Percentiles rank a stretch among this genome's conserved stretches.
Conservation (phyloP, 1,139 yeast species). For the Barnettozyma hawaiiensis region DNA sequence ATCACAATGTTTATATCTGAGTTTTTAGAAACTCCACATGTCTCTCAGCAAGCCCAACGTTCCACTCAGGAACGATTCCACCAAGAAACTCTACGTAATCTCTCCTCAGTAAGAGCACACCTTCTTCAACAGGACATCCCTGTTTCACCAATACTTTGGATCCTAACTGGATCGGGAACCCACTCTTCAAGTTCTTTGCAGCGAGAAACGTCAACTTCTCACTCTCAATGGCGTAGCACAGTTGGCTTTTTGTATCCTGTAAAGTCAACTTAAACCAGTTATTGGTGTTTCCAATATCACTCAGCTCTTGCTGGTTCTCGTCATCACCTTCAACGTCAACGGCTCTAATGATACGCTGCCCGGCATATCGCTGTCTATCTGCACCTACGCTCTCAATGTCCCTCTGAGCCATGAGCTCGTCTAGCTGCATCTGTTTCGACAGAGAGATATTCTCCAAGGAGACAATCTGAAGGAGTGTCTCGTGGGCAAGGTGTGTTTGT, state of each 20-base stretch:
- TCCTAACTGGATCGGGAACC: slow-evolving; percentile 33
- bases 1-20: background rate
- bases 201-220: slow-evolving; percentile 28
- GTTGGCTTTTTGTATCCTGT: slow-evolving; percentile 32
- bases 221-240: slow-evolving; percentile 30
- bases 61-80: slow-evolving; percentile 32
- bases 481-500: slow-evolving; percentile 7
- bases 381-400: slow-evolving; percentile 26
- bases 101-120: slow-evolving; percentile 24
- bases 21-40: slow-evolving; percentile 21
- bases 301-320: background rate
- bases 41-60: slow-evolving; percentile 24
- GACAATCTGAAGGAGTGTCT: slow-evolving; percentile 31
- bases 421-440: slow-evolving; percentile 27
- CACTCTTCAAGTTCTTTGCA: slow-evolving; percentile 18
- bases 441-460: slow-evolving; percentile 28
- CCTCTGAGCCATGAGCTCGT: slow-evolving; percentile 24
- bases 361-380: slow-evolving; percentile 20
- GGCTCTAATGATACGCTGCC: slow-evolving; percentile 19
- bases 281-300: slow-evolving; percentile 7
- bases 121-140: slow-evolving; percentile 21
- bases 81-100: slow-evolving; percentile 25
- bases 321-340: slow-evolving; percentile 18
- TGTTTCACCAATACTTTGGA: slow-evolving; percentile 30
- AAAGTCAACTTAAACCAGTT: slow-evolving; percentile 29